Evolutionary conservation across 2,329 filamentous ascomycete species (phyloP), one percentile per base, ranked within the genome.

Genomic region (Celoporthe dispersa): DNA sequence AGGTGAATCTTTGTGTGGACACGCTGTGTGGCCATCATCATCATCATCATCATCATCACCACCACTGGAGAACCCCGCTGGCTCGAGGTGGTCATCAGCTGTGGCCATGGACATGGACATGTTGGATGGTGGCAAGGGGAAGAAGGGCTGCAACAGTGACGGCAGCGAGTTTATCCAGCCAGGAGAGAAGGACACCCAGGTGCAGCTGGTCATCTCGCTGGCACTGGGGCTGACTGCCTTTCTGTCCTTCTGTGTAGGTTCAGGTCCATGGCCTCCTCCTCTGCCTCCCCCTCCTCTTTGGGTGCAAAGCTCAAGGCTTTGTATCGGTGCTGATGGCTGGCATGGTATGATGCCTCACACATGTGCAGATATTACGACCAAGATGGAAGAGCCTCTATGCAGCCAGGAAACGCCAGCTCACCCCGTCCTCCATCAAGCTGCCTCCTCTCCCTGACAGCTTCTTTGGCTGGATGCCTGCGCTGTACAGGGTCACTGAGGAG

Each of bases 341-440:
- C 68, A 25, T 55, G 4, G 9, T n/a, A 25, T 57, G 5, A 9
- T n/a, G 59, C 63, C 25, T 12, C n/a, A 3, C 25, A 39, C 44
- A 48, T 48, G 9, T 44, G 11, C 77, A 96, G 93, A 84, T 94
- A 63, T 84, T 99, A 35, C 91, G 96, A 64, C 94, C 94, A 73
- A 90, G 94, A 89, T 99, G 96, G 96, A 92, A 93, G 64, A 87
- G 90, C 31, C 87, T 99, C 1, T 99, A 98, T 79, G 91, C 94
- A 41, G 96, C 96, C 62, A 90, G 96, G 70, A 96, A 94, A 81
- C 90, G 91, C 76, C 90, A 92, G 73, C 88, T 88, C 74, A 85
- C 90, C 77, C 83, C 84, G 53, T 79, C 81, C 39, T 67, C 62
- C 12, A 81, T 85, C 71, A 81, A 85, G 39, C 85, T 98, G 28